Percentiles rank a stretch among this genome's conserved stretches.
Evolutionary conservation across 805 yeast genomes (phyloP).

Genomic region (Metschnikowia picachoensis): DNA sequence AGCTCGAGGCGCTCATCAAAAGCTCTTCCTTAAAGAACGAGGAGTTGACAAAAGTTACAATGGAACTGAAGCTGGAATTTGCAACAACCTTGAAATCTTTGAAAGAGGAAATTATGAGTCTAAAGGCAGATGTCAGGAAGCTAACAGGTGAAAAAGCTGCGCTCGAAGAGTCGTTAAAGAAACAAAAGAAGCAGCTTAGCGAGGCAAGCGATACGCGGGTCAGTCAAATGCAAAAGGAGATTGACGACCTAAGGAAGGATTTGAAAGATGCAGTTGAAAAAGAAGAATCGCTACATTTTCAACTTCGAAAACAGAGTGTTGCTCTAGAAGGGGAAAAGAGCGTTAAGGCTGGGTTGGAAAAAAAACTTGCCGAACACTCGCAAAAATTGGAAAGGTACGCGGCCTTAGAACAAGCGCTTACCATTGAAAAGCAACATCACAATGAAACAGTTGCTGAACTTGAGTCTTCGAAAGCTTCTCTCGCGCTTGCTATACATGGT

Average conservation of each 20-base stretch:
- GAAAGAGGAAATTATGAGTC: not conserved
- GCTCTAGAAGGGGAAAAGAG: not conserved
- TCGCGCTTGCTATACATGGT: conserved; percentile 4
- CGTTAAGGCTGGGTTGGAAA: not conserved
- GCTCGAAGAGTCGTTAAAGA: conserved; percentile 1
- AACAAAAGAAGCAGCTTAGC: not conserved
- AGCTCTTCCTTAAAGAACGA: not conserved
- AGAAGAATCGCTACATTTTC: conserved; percentile 1
- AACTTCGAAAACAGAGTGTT: not conserved
- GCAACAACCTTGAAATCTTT: not conserved
- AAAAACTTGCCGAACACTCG: not conserved
- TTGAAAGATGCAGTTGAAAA: conserved; percentile 1
- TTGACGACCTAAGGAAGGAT: not conserved
- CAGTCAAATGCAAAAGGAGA: not conserved
- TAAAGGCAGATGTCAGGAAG: not conserved
- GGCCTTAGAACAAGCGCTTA: conserved; percentile 1
- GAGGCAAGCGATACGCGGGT: conserved; percentile 19
- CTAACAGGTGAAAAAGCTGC: not conserved
- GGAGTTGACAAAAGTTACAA: not conserved
- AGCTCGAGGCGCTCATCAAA: not conserved
- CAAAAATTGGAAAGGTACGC: not conserved
- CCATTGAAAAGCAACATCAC: conserved; percentile 1
- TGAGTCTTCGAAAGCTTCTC: conserved; percentile 3
- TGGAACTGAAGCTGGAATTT: not conserved
- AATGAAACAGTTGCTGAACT: conserved; percentile 2